Evolutionary conservation across 2,329 filamentous ascomycete species (phyloP), one percentile per base, ranked within the genome.

Genomic region (Diaporthe vexans): DNA sequence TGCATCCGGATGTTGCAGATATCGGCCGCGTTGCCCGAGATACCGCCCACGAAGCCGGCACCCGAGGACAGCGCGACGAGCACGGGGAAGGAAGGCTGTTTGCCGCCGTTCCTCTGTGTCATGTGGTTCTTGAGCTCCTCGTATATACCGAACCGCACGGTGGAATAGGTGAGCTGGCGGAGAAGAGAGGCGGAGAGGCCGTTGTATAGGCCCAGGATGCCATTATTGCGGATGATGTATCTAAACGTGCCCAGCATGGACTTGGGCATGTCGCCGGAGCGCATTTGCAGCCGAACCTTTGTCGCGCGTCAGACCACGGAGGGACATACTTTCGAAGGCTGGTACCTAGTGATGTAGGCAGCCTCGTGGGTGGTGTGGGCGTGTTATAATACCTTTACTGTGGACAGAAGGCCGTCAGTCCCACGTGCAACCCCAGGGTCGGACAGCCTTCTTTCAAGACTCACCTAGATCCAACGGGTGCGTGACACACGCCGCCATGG

Each of bases 1-100:
- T 99, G 97, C 97, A 99, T 99, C 78, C 97, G 94, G 67, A 99
- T 97, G 84, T 99, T 99, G 80, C 98, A 88, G 46, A 99, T 95
- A 82, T 99, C 97, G 77, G 95, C 96, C 3, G 95, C 95, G 85
- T 98, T 99, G 77, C 97, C 97, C 8, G 93, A 94, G 61, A 98
- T 86, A 67, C 97, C 97, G 76, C 97, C 97, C 3, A 97, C 84
- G 81, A 98, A 94, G 69, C 97, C 97, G 10, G 97, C 96, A 37
- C 91, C 85, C 33, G 92, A 93, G 71, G 96, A 94, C 84, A 98
- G 94, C 77, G 90, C 94, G 77, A 98, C 89, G 13, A 99, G 92
- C n/a, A 91, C 88, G 15, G 91, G 87, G 79, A 98, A 92, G 2
- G 93, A 91, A 3, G 95, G 93, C 70, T 86, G 84, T 56, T 80